Evolutionary conservation across 192 early-diverging fungal species (phyloP).

Genomic region (Coemansia sp.): DNA sequence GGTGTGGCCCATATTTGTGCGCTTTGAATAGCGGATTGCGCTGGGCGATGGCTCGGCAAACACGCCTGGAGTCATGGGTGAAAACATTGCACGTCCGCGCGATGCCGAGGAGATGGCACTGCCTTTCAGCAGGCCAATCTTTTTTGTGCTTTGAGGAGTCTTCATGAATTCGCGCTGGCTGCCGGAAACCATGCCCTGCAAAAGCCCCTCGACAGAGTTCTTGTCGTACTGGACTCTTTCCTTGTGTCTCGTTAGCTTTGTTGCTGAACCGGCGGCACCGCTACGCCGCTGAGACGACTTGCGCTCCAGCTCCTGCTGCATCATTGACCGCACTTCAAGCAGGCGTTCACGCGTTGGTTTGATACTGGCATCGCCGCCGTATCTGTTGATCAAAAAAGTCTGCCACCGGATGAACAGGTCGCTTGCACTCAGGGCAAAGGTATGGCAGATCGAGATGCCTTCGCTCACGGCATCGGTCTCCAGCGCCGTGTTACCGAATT

Average conservation of each 20-base stretch:
- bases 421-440: conserved; percentile 30
- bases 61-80: conserved; percentile 44
- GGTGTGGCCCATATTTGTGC: conserved; percentile 38
- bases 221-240: conserved; percentile 52
- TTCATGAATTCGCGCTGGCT: conserved; percentile 28
- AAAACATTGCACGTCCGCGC: conserved; percentile 20
- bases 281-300: conserved; percentile 30
- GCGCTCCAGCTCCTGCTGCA: conserved; percentile 43
- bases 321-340: conserved; percentile 29
- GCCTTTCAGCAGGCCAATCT: conserved; percentile 37
- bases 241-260: conserved; percentile 41
- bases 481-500: conserved; percentile 36
- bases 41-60: conserved; percentile 54
- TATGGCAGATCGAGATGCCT: conserved; percentile 47
- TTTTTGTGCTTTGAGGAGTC: conserved; percentile 40
- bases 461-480: conserved; percentile 43
- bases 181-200: conserved; percentile 44
- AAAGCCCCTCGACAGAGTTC: conserved; percentile 43
- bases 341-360: conserved; percentile 50
- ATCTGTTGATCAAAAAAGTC: conserved; percentile 41
- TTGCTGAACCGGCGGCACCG: conserved; percentile 13
- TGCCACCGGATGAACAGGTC: conserved; percentile 55
- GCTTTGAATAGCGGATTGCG: conserved; percentile 39
- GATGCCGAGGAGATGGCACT: conserved; percentile 7
- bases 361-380: conserved; percentile 34